Conservation (phyloP, 2,329 filamentous ascomycete species). For the Aureobasidium zeae region DNA sequence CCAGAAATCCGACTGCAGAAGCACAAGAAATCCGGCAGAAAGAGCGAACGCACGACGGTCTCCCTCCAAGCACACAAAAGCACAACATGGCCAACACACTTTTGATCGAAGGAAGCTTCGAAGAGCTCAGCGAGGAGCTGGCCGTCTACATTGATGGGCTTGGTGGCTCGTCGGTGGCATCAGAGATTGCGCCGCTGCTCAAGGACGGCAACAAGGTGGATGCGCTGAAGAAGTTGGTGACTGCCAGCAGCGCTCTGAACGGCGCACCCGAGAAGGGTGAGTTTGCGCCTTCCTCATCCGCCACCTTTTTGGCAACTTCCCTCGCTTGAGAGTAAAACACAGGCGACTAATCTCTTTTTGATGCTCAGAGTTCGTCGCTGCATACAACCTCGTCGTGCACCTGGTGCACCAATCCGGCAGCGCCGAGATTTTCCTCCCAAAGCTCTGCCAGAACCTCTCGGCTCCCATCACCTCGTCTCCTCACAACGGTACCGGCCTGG, state of each 20-base stretch:
- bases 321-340: no score
- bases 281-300: constrained; percentile 12
- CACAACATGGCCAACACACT: constrained; percentile 18
- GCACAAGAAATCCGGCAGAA: no score
- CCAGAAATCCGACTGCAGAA: no score
- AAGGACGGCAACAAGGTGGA: constrained; percentile 46
- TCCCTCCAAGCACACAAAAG: constrained; percentile 7
- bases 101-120: constrained; percentile 81
- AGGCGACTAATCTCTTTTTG: neutral
- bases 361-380: constrained; percentile 73
- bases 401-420: constrained; percentile 80
- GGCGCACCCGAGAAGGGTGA: constrained; percentile 76
- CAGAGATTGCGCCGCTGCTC: constrained; percentile 62
- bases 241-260: constrained; percentile 67
- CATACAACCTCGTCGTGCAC: constrained; percentile 94
- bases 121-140: constrained; percentile 89
- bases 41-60: no score
- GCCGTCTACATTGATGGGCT: constrained; percentile 84
- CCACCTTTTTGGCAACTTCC: neutral
- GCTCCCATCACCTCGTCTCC: constrained; percentile 81
- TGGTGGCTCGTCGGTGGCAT: constrained; percentile 52
- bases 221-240: constrained; percentile 79
- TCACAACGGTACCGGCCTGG: constrained; percentile 72
- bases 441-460: constrained; percentile 80
- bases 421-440: constrained; percentile 74